Evolutionary conservation across 2,329 filamentous ascomycete genomes (phyloP).

Genomic region (Microcyclosporella mali): DNA sequence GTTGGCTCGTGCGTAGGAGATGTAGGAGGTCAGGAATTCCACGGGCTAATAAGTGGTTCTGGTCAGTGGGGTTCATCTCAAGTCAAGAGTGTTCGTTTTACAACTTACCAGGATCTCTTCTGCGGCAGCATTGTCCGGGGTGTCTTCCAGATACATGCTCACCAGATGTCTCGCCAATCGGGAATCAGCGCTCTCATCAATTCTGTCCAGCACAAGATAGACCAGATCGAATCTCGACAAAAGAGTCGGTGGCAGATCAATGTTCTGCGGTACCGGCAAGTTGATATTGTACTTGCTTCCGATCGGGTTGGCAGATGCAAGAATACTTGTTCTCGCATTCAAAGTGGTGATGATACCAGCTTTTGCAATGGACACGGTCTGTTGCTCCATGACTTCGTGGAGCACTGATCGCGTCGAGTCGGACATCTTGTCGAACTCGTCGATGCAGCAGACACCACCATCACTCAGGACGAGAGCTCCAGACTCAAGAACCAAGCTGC

Average conservation of each 20-base stretch:
- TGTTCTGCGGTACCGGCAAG: slow-evolving; percentile 93
- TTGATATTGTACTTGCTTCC: slow-evolving; percentile 97
- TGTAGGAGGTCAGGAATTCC: slow-evolving; percentile 93
- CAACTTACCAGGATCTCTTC: slow-evolving; percentile 72
- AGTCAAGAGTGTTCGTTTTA: background rate
- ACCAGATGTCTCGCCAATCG: slow-evolving; percentile 86
- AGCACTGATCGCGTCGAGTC: slow-evolving; percentile 67
- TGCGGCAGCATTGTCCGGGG: slow-evolving; percentile 72
- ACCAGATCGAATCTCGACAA: slow-evolving; percentile 95
- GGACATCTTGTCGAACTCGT: slow-evolving; percentile 77
- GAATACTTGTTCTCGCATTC: slow-evolving; percentile 89
- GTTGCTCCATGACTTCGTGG: slow-evolving; percentile 77
- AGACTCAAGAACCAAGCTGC: slow-evolving; percentile 67
- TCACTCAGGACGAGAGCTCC: slow-evolving; percentile 68
- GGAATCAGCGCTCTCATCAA: slow-evolving; percentile 84
- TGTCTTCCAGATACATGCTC: slow-evolving; percentile 94
- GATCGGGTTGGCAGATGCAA: slow-evolving; percentile 95
- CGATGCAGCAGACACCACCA: slow-evolving; percentile 70
- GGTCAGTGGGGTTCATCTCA: slow-evolving; percentile 8
- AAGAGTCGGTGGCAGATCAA: slow-evolving; percentile 90
- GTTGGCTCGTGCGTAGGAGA: slow-evolving; percentile 86
- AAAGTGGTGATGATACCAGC: slow-evolving; percentile 79
- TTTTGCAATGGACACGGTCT: slow-evolving; percentile 72
- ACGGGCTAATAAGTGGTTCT: slow-evolving; percentile 56
- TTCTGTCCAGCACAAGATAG: slow-evolving; percentile 89